phyloP scores from a whole-genome alignment of 148 eudicot species.

The Drosera capensis region DNA sequence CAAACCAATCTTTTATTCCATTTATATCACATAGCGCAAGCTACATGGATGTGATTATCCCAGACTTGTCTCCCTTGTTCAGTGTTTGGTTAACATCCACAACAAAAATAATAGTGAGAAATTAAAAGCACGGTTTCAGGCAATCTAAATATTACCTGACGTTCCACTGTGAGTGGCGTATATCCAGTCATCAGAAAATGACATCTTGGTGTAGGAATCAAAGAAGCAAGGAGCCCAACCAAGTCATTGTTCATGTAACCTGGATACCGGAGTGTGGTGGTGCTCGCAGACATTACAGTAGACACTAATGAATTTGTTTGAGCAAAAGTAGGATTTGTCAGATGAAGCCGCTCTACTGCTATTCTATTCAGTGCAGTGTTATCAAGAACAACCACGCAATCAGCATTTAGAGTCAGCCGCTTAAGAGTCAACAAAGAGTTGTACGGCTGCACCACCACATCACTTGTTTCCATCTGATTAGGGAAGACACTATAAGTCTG shows the following conservation, averaged over 20 bases:
- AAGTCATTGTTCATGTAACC: constrained; percentile 99
- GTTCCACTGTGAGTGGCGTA: constrained; percentile 97
- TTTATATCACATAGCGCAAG: too few species aligned
- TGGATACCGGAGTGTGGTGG: constrained; percentile 93
- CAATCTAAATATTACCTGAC: constrained; percentile 45
- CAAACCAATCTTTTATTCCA: too few species aligned
- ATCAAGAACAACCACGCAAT: constrained; percentile 96
- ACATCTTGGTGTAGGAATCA: constrained; percentile 98
- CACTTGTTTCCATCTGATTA: constrained; percentile 91
- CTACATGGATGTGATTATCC: too few species aligned
- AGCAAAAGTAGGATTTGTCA: constrained; percentile 78
- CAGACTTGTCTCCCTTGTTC: too few species aligned
- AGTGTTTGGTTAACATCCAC: too few species aligned
- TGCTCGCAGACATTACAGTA: constrained; percentile 99
- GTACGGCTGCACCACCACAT: constrained; percentile 97
- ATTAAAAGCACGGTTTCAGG: background rate
- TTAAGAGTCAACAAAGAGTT: constrained; percentile 92
- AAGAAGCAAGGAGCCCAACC: constrained; percentile 97
- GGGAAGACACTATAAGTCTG: constrained; percentile 99
- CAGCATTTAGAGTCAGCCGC: constrained; percentile 93
- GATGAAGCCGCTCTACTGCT: constrained; percentile 93
- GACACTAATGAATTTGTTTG: constrained; percentile 96
- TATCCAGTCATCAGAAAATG: constrained; percentile 99
- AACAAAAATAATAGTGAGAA: background rate
- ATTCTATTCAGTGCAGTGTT: constrained; percentile 97